phyloP scores from a whole-genome alignment of 768 basidiomycete genomes.

The Pleurotus sapidus region DNA sequence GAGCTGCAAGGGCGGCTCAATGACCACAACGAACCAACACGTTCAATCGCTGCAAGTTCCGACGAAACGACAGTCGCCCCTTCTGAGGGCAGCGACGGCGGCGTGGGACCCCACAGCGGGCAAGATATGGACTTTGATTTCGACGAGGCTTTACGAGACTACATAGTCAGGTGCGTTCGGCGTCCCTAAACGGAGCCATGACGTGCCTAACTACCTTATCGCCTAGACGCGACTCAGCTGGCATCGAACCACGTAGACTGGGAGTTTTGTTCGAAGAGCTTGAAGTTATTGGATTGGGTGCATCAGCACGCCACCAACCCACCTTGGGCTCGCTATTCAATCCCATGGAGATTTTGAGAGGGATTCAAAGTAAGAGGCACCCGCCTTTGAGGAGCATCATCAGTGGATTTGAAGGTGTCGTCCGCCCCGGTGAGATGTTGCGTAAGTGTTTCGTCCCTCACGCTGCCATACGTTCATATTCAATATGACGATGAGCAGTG shows the following conservation, averaged over 20 bases:
- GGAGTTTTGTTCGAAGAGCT: constrained; percentile 61
- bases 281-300: constrained; percentile 56
- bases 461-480: not conserved
- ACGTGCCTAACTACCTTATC: not conserved
- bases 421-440: constrained; percentile 75
- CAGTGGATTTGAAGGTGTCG: constrained; percentile 60
- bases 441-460: constrained; percentile 38
- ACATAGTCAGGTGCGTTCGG: not conserved
- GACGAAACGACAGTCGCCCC: not conserved
- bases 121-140: not conserved
- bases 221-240: constrained; percentile 42
- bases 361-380: constrained; percentile 46
- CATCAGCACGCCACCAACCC: constrained; percentile 49
- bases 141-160: not conserved
- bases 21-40: not conserved
- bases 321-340: constrained; percentile 62
- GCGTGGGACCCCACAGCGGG: no score
- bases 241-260: constrained; percentile 48
- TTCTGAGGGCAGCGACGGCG: not conserved
- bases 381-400: constrained; percentile 65
- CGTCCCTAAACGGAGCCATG: no score
- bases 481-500: constrained; percentile 36
- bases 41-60: not conserved
- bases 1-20: no score
- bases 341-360: constrained; percentile 39